Base-by-base conservation (phyloP, 108 stramenopile genomes). In the Cyclotella baltica region DNA sequence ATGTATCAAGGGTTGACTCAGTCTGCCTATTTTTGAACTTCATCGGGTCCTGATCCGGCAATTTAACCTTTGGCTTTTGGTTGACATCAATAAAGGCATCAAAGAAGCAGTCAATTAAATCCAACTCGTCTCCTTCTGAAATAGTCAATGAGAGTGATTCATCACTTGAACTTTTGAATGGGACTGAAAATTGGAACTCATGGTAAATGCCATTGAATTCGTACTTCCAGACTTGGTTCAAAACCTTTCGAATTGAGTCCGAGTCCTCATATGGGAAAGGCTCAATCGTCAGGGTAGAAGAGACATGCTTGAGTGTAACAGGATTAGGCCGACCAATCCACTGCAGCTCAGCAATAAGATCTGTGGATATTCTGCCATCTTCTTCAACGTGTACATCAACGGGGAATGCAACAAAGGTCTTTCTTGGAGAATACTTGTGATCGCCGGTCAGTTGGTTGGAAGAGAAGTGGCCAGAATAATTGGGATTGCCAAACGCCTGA, bases 81-180 rank as follows among this genome's bases (percentile, higher is more conserved):
- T 68, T 48, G 16, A 76, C 47, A 38, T 66, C 57, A 18, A 77
- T 35, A 20, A 37, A 52, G 15, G 50, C 67, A 43, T 77, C 76
- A 34, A 77, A 70, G 37, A 31, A 47, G 50, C 61, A 69, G 15
- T 61, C 57, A 43, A 61, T 34, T 3, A 77, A 53, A 62, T 77
- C 68, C 46, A 77, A 31, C 47, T 62, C 68, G 28, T 77, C 76
- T 27, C 67, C 68, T 25, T 77, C 59, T 4, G 15, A 30, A 52
- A 77, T 70, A 46, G 62, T 68, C 68, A 67, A 62, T 11, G 61
- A 61, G 38, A 70, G 40, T 36, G 35, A 62, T 6, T 25, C 27
- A 23, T n/a, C n/a, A n/a, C n/a, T n/a, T n/a, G n/a, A n/a, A n/a
- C 61, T 70, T 5, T 62, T 70, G 59, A 77, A 77, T 15, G 76